Evolutionary conservation across 208 protist genomes (phyloP).

Genomic region (Tritrichomonas musculus): DNA sequence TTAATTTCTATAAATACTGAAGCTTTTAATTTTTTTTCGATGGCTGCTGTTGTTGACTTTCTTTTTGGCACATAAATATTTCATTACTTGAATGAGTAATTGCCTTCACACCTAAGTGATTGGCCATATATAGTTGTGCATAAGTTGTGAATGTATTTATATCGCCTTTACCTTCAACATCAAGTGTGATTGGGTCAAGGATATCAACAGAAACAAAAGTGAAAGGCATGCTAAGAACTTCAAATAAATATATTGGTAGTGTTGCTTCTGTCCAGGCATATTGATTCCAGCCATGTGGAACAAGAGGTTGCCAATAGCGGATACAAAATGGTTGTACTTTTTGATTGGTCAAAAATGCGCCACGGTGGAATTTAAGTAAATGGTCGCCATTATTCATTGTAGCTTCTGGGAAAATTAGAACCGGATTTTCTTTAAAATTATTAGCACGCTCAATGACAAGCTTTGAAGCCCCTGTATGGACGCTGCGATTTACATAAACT

Average conservation of each 20-base stretch:
- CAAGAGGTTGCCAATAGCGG: background rate
- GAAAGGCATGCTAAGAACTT: background rate
- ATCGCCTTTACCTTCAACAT: background rate
- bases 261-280: background rate
- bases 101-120: background rate
- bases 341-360: background rate
- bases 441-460: background rate
- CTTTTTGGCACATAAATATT: background rate
- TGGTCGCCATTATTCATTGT: background rate
- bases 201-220: background rate
- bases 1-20: no score
- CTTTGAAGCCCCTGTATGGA: background rate
- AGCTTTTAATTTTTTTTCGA: background rate
- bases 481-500: background rate
- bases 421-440: background rate
- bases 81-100: background rate
- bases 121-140: background rate
- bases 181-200: background rate
- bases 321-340: slow-evolving; percentile 1
- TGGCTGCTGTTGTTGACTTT: background rate
- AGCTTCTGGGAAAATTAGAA: slow-evolving; percentile 11
- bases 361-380: slow-evolving; percentile 28
- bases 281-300: slow-evolving; percentile 13
- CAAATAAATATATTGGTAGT: background rate
- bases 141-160: background rate